Percentiles rank a stretch among this genome's conserved stretches.
Evolutionary conservation across 2,329 filamentous ascomycete species (phyloP).

Genomic region (Colletotrichum eleusines): DNA sequence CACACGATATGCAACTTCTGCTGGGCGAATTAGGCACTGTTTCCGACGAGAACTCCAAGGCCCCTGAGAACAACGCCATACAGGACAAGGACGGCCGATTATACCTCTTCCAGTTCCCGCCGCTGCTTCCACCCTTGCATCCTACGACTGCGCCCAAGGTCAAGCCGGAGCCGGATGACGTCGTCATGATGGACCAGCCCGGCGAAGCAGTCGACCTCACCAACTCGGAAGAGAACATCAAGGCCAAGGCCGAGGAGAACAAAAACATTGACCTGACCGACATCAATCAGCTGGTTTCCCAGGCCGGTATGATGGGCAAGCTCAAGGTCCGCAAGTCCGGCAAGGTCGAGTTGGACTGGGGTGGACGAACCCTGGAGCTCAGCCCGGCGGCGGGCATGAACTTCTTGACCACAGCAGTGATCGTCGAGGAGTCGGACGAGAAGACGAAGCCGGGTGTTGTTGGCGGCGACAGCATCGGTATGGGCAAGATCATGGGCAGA

Average conservation of each 20-base stretch:
- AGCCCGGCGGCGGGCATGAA: conserved; percentile 63
- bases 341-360: conserved; percentile 73
- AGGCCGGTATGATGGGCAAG: conserved; percentile 71
- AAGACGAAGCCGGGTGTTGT: conserved; percentile 58
- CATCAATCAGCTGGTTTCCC: conserved; percentile 56
- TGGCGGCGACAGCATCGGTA: conserved; percentile 67
- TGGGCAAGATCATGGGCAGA: conserved; percentile 73
- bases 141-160: conserved; percentile 49
- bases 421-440: conserved; percentile 69
- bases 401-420: conserved; percentile 70
- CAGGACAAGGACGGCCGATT: conserved; percentile 61
- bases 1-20: conserved; percentile 57
- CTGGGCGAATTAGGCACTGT: conserved; percentile 58
- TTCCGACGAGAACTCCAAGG: conserved; percentile 43
- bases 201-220: conserved; percentile 58
- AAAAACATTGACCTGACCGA: conserved; percentile 48
- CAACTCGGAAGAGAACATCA: conserved; percentile 41
- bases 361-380: conserved; percentile 67
- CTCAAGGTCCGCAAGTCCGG: conserved; percentile 72
- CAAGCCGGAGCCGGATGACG: conserved; percentile 58
- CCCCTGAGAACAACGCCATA: conserved; percentile 43
- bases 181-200: conserved; percentile 53
- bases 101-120: conserved; percentile 75
- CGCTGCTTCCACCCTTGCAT: conserved; percentile 68
- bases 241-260: conserved; percentile 44